Percentiles rank a stretch among this genome's conserved stretches.
phyloP scores from a whole-genome alignment of 257 asterid species.

The Solanum boliviense region DNA sequence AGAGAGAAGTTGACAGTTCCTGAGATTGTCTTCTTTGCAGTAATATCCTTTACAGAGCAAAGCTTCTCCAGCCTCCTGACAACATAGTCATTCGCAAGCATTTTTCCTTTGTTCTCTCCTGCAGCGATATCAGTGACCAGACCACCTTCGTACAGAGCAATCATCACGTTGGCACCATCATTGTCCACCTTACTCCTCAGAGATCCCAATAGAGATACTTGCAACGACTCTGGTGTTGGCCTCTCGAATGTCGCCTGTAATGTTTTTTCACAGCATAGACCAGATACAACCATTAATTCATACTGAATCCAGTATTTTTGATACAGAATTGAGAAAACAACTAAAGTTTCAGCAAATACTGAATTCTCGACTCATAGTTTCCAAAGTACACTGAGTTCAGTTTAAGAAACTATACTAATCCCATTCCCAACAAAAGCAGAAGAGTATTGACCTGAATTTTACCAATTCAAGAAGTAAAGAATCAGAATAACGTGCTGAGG shows the following conservation, averaged over 20 bases:
- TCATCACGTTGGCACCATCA: constrained; percentile 46
- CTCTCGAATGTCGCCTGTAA: constrained; percentile 55
- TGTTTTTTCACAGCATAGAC: not conserved
- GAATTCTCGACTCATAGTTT: not conserved
- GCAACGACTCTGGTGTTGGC: constrained; percentile 42
- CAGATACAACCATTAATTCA: not conserved
- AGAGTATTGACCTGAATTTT: not conserved
- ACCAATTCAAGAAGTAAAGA: not conserved
- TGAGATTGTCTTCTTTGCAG: constrained; percentile 42
- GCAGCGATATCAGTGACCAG: constrained; percentile 41
- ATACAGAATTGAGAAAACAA: not conserved
- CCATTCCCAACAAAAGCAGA: not conserved
- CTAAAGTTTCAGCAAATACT: not conserved
- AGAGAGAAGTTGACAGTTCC: constrained; percentile 45
- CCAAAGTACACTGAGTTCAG: not conserved
- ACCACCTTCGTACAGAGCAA: constrained; percentile 61
- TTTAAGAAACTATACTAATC: not conserved
- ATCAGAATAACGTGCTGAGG: not conserved
- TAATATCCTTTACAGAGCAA: constrained; percentile 46
- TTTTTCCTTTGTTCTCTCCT: constrained; percentile 61
- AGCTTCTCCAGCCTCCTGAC: constrained; percentile 71
- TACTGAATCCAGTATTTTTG: not conserved
- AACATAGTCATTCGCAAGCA: constrained; percentile 65
- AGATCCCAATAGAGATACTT: constrained; percentile 51
- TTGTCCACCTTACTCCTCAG: constrained; percentile 43